Evolutionary conservation across 331 rosid genomes (phyloP), one percentile per base, ranked within the genome.

Genomic region (Quercus phellos): DNA sequence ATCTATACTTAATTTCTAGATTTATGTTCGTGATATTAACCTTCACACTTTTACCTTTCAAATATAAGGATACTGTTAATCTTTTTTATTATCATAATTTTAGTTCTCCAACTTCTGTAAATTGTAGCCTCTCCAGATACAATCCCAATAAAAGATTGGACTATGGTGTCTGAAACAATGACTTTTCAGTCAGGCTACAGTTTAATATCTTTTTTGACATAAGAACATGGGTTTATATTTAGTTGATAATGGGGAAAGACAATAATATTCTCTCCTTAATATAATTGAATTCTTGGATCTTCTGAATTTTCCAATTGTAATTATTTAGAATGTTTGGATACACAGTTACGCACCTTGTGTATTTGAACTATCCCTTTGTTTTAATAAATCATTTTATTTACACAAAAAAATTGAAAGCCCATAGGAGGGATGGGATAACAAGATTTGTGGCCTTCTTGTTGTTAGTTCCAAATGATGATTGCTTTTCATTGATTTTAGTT

Each of bases 1-100:
- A 43, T 42, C 78, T 68, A 60, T 72, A 75, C 84, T 75, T 73
- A 30, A 72, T 56, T 27, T 59, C 55, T 72, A 60, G 4, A 46
- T 58, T 61, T 35, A 34, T 55, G 46, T 29, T 72, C 24, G 26
- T 79, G 77, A 61, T 68, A 35, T 53, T 78, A 50, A 5, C 78
- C 76, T 68, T 60, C 38, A 38, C 74, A 69, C 67, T 43, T 55
- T 22, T 61, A 11, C 34, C 30, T 51, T 79, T 74, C 74, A 29
- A 68, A 74, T 19, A 55, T 43, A 21, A 12, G 34, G 61, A 59
- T 68, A 46, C 53, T 14, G 21, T 43, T 30, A 4, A 14, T 50
- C 51, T 58, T 30, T 68, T 58, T 29, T 68, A 38, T 6, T 55
- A 2, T 67, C 72, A 24, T 30, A 46, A 46, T 46, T 22, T 26